Evolutionary conservation across 2,329 filamentous ascomycete species (phyloP), one percentile per base, ranked within the genome.

Genomic region (Ophiocordyceps camponoti-rufipedis): DNA sequence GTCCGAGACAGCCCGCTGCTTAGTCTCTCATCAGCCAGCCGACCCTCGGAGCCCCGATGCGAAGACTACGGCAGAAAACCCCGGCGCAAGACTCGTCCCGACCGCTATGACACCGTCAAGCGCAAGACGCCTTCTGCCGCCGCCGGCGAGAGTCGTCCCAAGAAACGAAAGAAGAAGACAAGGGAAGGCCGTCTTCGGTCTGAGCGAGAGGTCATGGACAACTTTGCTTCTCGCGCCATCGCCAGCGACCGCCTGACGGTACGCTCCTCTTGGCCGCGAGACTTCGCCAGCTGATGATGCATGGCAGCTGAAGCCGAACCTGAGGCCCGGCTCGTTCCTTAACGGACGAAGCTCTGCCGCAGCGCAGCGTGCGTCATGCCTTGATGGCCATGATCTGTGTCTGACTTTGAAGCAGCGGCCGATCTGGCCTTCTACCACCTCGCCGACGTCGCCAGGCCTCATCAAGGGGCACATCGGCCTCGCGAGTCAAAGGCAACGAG

Each of bases 141-240:
- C 35, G n/a, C 35, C 5, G 29, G 29, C 29, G 35, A 39, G 35
- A 16, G n/a, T n/a, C 44, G 42, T 28, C 38, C 38, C 12, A 50
- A 46, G 7, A 48, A 39, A 43, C 44, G 41, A 23, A 16, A 29
- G 14, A 31, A 40, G n/a, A 46, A 48, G 5, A 28, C 43, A 5
- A 52, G 53, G 32, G 61, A 56, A 32, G 56, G 57, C n/a, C 53
- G 45, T 12, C 48, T 64, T 33, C 53, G 55, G 6, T 63, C 62
- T 0, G 57, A 64, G 13, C 65, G 64, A 45, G 67, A 71, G 39
- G 62, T 79, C 8, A 70, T 78, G 57, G 58, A 65, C 7, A 70
- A 70, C 18, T 82, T 81, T 49, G 61, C 61, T 12, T 78, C 77
- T 1, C 57, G 67, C 4, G 70, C 69, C 44, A 66, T 82, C 40